Base-by-base conservation (phyloP, 768 basidiomycete species). In the Boletus huronensis region DNA sequence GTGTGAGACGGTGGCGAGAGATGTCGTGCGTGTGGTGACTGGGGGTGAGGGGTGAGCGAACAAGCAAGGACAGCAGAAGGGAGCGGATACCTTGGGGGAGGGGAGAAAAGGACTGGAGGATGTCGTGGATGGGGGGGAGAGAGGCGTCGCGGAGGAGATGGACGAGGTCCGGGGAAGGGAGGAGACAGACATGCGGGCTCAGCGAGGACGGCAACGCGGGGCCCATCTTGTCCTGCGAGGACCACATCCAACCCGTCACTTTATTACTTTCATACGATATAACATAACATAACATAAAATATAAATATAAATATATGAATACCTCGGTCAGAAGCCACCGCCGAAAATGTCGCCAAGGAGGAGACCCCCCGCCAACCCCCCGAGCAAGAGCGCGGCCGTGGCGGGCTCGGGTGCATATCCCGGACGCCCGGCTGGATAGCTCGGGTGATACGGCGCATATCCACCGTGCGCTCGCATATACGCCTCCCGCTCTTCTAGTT, bases 81-180 rank as follows among this genome's bases (percentile, higher is more conserved):
- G 31, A 7, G 19, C 8, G 23, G 70, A 46, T 68, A 88, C 90
- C 88, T 78, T 90, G 84, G 0, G 88, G 84, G 48, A 93, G 74
- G 11, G 91, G 91, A 3, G 89, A 88, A 63, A 93, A 93, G 3
- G 88, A 90, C 67, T 93, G 90, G 28, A 93, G 77, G 53, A 93
- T 81, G 60, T 86, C 77, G 32, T 83, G 82, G 14, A 93, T 72
- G 16, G 85, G 76, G 2, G 91, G 91, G 17, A 93, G 71, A 1
- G 81, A 80, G 9, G 83, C 78, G 2, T 75, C 64, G 28, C 74
- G 70, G 43, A 93, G 72, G 34, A 90, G 76, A 32, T 82, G 77
- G 46, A 73, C 70, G 31, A 93, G 79, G 72, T 93, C 90, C 39
- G 79, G 77, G 0, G 90, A 90, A 1, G 85, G 76, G 34, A 89